A percentile compares a stretch with the other conserved stretches of the same genome.
phyloP scores from a whole-genome alignment of 345 rosid species.

The Hibiscus trionum region DNA sequence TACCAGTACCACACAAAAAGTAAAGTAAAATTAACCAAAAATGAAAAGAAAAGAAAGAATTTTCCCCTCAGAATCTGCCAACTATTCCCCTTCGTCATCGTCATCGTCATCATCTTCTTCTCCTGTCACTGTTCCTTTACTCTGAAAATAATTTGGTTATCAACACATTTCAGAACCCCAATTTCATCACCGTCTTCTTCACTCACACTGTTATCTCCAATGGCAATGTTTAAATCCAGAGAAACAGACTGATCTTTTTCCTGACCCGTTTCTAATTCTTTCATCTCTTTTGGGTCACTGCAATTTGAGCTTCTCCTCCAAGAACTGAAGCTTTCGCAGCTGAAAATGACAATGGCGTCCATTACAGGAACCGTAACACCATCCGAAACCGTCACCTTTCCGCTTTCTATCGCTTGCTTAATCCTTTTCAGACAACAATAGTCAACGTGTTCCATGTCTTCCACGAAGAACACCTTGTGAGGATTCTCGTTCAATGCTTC shows the following conservation, averaged over 20 bases:
- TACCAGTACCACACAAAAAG: slow-evolving; percentile 8
- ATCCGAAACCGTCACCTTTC: slow-evolving; percentile 28
- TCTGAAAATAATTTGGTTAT: slow-evolving; percentile 39
- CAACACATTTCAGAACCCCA: slow-evolving; percentile 35
- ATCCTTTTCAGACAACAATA: slow-evolving; percentile 24
- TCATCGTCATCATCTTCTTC: neutral
- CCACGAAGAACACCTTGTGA: slow-evolving; percentile 54
- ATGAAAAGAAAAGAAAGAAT: neutral
- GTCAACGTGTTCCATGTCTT: slow-evolving; percentile 40
- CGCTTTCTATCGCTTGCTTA: slow-evolving; percentile 37
- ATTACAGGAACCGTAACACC: slow-evolving; percentile 44
- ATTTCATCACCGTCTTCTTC: slow-evolving; percentile 10
- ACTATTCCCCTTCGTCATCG: neutral
- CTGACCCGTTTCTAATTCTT: slow-evolving; percentile 7
- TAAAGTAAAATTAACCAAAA: neutral
- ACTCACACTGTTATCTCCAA: slow-evolving; percentile 13
- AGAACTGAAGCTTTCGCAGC: slow-evolving; percentile 30
- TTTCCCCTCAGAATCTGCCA: neutral
- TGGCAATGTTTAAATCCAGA: slow-evolving; percentile 55
- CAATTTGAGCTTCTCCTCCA: slow-evolving; percentile 19
- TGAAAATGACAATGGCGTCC: slow-evolving; percentile 59
- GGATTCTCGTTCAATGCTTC: slow-evolving; percentile 67
- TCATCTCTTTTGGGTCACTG: slow-evolving; percentile 14
- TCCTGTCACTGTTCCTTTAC: slow-evolving; percentile 20
- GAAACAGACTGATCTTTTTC: slow-evolving; percentile 10